phyloP scores from a whole-genome alignment of 768 basidiomycete species.

The Tylopilus sp. region DNA sequence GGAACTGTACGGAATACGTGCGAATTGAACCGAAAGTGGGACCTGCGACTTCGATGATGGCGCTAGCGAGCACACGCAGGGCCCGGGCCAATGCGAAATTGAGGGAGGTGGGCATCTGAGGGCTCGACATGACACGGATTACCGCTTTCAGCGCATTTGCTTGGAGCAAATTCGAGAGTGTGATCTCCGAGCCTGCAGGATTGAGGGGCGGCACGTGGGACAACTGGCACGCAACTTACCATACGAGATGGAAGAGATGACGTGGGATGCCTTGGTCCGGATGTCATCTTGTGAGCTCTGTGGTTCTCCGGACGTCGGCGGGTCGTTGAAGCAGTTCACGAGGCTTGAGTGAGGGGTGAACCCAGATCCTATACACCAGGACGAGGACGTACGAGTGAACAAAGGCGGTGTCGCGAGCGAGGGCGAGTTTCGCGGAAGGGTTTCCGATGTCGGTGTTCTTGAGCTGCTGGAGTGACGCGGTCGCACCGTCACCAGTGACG shows the following conservation, averaged over 20 bases:
- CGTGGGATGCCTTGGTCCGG: slow-evolving; percentile 70
- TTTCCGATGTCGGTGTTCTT: too few relatives aligned
- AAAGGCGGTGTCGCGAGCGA: slow-evolving; percentile 55
- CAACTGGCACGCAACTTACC: slow-evolving; percentile 36
- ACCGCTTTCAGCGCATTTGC: slow-evolving; percentile 58
- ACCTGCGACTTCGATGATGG: slow-evolving; percentile 65
- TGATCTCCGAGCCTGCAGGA: slow-evolving; percentile 56
- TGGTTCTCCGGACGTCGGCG: slow-evolving; percentile 30
- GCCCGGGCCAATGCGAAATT: slow-evolving; percentile 54
- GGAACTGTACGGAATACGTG: slow-evolving; percentile 33
- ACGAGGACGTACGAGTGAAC: too few relatives aligned
- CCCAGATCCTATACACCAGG: too few relatives aligned
- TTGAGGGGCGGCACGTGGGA: neutral
- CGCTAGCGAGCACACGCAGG: slow-evolving; percentile 55
- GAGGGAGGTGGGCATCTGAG: slow-evolving; percentile 31
- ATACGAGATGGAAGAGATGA: slow-evolving; percentile 70
- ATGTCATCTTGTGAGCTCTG: slow-evolving; percentile 47
- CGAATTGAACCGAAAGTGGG: slow-evolving; percentile 66
- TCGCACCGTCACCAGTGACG: too few relatives aligned
- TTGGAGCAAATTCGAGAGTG: slow-evolving; percentile 53
- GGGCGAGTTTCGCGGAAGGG: slow-evolving; percentile 60
- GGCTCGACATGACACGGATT: slow-evolving; percentile 55
- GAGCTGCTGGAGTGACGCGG: too few relatives aligned
- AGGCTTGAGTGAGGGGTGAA: too few relatives aligned
- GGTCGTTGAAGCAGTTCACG: slow-evolving; percentile 55